Conservation (phyloP, 352 stramenopile species). For the Globisporangium abappressorium region DNA sequence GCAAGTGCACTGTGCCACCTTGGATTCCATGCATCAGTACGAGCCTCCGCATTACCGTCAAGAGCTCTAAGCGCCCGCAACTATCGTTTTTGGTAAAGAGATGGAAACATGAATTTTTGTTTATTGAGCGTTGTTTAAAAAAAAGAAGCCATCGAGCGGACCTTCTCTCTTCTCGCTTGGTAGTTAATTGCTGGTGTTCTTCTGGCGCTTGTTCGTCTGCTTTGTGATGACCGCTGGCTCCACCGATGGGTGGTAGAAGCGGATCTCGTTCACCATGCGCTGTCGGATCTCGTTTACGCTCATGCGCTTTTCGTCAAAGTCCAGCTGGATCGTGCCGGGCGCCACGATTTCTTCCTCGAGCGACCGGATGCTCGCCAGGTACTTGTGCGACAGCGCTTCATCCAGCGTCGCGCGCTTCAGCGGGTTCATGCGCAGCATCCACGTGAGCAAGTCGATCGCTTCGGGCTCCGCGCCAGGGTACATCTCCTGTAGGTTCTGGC, state of each 20-base stretch:
- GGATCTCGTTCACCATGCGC: conserved; percentile 78
- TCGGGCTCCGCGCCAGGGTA: conserved; percentile 81
- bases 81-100: not conserved
- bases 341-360: conserved; percentile 86
- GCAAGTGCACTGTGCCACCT: not conserved
- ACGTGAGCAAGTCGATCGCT: conserved; percentile 74
- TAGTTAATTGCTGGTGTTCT: conserved; percentile 14
- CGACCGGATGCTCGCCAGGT: conserved; percentile 80
- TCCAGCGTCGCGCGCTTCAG: conserved; percentile 76
- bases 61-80: not conserved
- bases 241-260: conserved; percentile 64
- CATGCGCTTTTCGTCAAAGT: conserved; percentile 88
- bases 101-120: conserved; percentile 4
- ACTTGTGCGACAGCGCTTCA: conserved; percentile 81
- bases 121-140: conserved; percentile 3
- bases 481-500: conserved; percentile 78
- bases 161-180: not conserved
- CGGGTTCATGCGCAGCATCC: conserved; percentile 88
- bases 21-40: not conserved
- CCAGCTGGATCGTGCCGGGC: conserved; percentile 73
- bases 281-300: conserved; percentile 75
- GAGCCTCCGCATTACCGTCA: not conserved
- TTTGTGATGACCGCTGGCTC: conserved; percentile 14
- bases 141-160: not conserved
- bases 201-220: conserved; percentile 18